Conservation (phyloP, 176 grass and related monocot genomes). For the Puya raimondii region DNA sequence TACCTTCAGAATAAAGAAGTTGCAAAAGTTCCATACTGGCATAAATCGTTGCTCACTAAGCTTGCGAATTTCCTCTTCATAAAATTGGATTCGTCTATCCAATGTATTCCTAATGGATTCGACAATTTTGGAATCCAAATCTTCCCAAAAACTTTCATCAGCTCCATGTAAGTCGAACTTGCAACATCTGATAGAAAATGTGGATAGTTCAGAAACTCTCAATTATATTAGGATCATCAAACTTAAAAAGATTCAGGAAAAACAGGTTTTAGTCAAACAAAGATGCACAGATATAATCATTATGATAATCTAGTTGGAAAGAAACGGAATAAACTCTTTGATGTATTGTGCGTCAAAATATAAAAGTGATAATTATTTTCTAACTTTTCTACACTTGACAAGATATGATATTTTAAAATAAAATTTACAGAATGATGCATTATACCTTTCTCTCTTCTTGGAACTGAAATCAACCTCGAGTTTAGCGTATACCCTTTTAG, state of each 20-base stretch:
- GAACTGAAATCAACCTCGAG: constrained; percentile 97
- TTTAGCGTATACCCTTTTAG: constrained; percentile 84
- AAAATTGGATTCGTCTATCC: constrained; percentile 83
- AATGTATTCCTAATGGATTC: constrained; percentile 93
- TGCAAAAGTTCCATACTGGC: constrained; percentile 98
- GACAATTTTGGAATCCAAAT: constrained; percentile 89
- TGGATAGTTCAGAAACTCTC: constrained; percentile 10
- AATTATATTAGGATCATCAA: background rate
- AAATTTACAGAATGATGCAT: background rate
- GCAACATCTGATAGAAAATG: constrained; percentile 61
- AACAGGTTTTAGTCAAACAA: background rate
- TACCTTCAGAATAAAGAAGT: constrained; percentile 99
- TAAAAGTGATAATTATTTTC: background rate
- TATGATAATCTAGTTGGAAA: background rate
- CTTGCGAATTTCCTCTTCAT: constrained; percentile 89
- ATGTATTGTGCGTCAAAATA: too few species aligned
- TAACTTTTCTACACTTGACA: background rate
- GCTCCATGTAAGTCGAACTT: constrained; percentile 88
- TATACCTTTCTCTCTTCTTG: constrained; percentile 93
- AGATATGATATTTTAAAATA: background rate
- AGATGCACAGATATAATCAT: background rate
- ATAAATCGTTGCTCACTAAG: constrained; percentile 88
- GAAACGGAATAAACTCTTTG: too few species aligned
- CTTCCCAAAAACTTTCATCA: constrained; percentile 83
- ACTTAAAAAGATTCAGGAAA: background rate